Evolutionary conservation across 2,329 filamentous ascomycete species (phyloP), one percentile per base, ranked within the genome.

Genomic region (Cercospora canescens): DNA sequence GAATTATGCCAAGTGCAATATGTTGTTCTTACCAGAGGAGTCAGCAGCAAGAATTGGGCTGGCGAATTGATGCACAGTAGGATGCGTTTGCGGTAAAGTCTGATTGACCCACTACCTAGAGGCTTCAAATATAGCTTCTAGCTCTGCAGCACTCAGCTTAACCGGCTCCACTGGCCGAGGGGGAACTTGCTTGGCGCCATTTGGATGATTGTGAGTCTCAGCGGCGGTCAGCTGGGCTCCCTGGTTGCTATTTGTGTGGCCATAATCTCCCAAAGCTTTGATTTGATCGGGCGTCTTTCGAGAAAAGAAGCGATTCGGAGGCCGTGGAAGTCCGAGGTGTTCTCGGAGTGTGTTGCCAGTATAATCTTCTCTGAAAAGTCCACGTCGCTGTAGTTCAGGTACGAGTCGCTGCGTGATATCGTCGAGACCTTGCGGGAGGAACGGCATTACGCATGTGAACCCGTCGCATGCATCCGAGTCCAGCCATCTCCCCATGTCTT

Each of bases 401-500:
- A 73, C 71, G 16, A 73, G 64, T 32, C 66, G 48, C 39, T 70
- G 50, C 7, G 67, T 65, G n/a, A 73, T 64, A 63, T 72, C 71
- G 35, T 73, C 67, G n/a, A 72, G 50, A 2, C 71, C 71, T 65
- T 73, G 68, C 9, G 70, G 71, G 1, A 73, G 55, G 50, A 70
- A 72, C 3, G 71, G 71, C 68, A 73, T 68, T 3, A 63, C 60
- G 26, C 71, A 69, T 11, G 71, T 73, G 39, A 73, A 73, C 4
- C 71, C 71, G 64, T 73, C 71, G 45, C 69, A 70, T 16, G 68
- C 70, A 18, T 64, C 70, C 35, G 71, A 67, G 7, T 63, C 54
- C 18, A 73, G 58, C 71, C 71, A 73, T 28, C 60, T 34, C n/a
- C 60, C 60, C 68, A 73, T 72, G 1, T 70, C 71, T n/a, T 70